phyloP scores from a whole-genome alignment of 2,329 filamentous ascomycete species.

The Alternaria rosae region DNA sequence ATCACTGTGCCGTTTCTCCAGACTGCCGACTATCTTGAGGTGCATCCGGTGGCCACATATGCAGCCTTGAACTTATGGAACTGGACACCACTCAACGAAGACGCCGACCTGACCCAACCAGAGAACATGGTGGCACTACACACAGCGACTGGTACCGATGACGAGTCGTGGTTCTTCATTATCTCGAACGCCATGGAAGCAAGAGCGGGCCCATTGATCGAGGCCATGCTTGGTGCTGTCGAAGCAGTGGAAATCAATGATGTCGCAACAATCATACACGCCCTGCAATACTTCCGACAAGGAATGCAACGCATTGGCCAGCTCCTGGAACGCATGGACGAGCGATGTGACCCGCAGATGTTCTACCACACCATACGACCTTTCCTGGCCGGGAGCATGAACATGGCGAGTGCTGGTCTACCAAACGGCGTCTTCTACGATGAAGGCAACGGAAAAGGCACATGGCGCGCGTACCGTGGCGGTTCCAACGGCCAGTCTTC shows the following conservation, averaged over 20 bases:
- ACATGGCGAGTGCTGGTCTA: conserved; percentile 60
- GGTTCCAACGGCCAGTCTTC: conserved; percentile 65
- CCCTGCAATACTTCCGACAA: conserved; percentile 52
- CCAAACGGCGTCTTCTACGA: conserved; percentile 63
- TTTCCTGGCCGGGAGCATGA: conserved; percentile 61
- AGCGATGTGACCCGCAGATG: conserved; percentile 56
- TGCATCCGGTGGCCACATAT: conserved; percentile 45
- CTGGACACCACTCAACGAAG: conserved; percentile 31
- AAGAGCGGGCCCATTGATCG: conserved; percentile 56
- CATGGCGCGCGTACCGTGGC: conserved; percentile 61
- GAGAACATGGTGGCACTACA: conserved; percentile 41
- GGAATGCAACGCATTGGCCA: conserved; percentile 51
- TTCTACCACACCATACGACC: conserved; percentile 63
- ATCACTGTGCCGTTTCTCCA: conserved; percentile 42
- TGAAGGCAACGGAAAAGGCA: conserved; percentile 56
- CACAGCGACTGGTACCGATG: conserved; percentile 44
- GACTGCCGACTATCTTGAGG: conserved; percentile 41
- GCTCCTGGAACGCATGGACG: conserved; percentile 60
- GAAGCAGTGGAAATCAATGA: conserved; percentile 54
- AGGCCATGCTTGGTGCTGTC: conserved; percentile 57
- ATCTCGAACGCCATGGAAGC: conserved; percentile 63
- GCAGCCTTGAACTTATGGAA: conserved; percentile 48
- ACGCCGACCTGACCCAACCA: conserved; percentile 33
- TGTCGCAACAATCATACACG: conserved; percentile 45
- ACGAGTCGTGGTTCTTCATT: conserved; percentile 57